These are phyloP conservation scores for Pilobolus umbonatus DNA, from an alignment of 192 early-diverging fungal species.

Conservation along the genomic window DNA sequence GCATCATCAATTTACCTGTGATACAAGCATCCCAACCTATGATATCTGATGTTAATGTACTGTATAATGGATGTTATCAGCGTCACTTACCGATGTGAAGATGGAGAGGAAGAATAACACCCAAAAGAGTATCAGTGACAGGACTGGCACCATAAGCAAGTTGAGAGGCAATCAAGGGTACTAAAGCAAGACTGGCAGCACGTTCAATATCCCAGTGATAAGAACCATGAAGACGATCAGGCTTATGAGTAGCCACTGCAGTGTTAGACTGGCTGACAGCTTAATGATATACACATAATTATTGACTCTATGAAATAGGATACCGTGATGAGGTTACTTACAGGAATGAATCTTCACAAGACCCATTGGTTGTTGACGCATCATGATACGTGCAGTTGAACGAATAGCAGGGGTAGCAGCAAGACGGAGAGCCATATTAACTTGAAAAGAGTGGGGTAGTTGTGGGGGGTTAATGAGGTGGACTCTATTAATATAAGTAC, in stretches of 20 bases:
- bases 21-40: conserved; percentile 34
- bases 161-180: conserved; percentile 77
- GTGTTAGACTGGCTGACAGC: conserved; percentile 14
- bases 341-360: conserved; percentile 32
- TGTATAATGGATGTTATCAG: too few species aligned
- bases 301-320: too few species aligned
- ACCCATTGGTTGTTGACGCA: conserved; percentile 29
- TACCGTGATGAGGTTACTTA: conserved; percentile 14
- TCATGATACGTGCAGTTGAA: conserved; percentile 13
- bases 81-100: conserved; percentile 77
- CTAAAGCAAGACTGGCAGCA: conserved; percentile 63
- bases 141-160: conserved; percentile 78
- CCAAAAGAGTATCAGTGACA: conserved; percentile 84
- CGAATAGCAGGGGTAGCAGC: conserved; percentile 24
- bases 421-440: conserved; percentile 30
- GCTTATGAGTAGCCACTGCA: conserved; percentile 40
- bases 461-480: neutral
- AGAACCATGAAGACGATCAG: conserved; percentile 75
- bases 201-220: conserved; percentile 98
- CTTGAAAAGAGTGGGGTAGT: conserved; percentile 1
- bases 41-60: too few species aligned
- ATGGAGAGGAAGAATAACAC: conserved; percentile 88
- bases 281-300: too few species aligned
- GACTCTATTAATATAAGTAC: too few species aligned
- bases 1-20: conserved; percentile 25